Evolutionary conservation across 441 rosid species (phyloP).

Genomic region (Aquilaria agallochum): DNA sequence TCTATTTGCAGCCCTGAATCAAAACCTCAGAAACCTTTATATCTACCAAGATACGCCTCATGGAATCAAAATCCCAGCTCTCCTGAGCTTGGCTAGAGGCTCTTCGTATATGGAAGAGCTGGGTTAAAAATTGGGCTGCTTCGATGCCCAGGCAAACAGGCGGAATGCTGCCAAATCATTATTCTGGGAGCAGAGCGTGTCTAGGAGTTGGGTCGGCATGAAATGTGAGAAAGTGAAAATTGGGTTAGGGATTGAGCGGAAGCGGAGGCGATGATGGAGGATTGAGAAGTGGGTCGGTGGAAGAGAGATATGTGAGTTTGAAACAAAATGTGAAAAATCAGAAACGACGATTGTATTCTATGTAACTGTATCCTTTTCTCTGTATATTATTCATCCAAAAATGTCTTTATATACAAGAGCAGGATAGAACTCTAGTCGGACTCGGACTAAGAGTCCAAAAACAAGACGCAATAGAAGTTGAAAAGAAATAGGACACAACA

Average conservation of each 20-base stretch:
- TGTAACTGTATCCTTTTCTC: no score
- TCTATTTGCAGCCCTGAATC: no score
- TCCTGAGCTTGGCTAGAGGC: constrained; percentile 63
- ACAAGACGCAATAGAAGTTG: no score
- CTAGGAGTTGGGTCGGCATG: constrained; percentile 68
- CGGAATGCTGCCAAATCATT: constrained; percentile 73
- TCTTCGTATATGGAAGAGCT: constrained; percentile 48
- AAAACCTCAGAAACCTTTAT: constrained; percentile 34
- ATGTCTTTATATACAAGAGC: no score
- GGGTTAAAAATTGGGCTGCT: constrained; percentile 73
- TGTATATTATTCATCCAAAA: no score
- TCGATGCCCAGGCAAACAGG: constrained; percentile 60
- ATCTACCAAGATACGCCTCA: constrained; percentile 49
- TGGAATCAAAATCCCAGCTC: constrained; percentile 60
- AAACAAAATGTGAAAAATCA: constrained; percentile 15
- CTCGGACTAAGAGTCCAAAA: no score
- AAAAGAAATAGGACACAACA: no score
- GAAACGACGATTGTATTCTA: no score
- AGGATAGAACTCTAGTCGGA: no score
- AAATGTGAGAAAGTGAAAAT: constrained; percentile 35
- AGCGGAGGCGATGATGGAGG: constrained; percentile 32
- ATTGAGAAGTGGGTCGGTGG: constrained; percentile 26
- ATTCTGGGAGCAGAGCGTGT: constrained; percentile 63
- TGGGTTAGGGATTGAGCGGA: constrained; percentile 23
- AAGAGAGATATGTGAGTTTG: constrained; percentile 26